phyloP scores from a whole-genome alignment of 306 rosid genomes.

The Cicer judaicum region DNA sequence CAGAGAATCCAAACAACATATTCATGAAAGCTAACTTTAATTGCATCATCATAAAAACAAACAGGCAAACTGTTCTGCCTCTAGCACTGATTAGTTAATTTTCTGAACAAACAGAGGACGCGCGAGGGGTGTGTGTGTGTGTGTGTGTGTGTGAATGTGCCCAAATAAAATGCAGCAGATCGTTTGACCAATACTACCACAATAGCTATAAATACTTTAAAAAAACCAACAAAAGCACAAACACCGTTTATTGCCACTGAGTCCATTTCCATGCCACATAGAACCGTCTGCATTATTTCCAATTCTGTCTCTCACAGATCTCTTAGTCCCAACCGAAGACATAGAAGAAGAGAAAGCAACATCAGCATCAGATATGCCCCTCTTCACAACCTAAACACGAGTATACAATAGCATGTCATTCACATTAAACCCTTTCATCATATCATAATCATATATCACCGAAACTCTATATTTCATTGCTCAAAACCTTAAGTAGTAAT shows the following conservation, averaged over 20 bases:
- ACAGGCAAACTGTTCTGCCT: slow-evolving; percentile 16
- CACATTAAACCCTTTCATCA: slow-evolving; percentile 25
- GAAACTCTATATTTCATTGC: slow-evolving; percentile 30
- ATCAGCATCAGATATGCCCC: slow-evolving; percentile 55
- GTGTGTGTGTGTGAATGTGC: background rate
- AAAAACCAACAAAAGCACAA: slow-evolving; percentile 22
- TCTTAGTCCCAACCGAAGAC: slow-evolving; percentile 68
- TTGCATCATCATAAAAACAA: background rate
- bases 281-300: slow-evolving; percentile 64
- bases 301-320: slow-evolving; percentile 90
- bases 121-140: background rate
- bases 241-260: slow-evolving; percentile 69
- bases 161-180: background rate
- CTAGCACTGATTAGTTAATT: slow-evolving; percentile 14
- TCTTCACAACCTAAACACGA: slow-evolving; percentile 81
- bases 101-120: slow-evolving; percentile 26
- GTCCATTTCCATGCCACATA: slow-evolving; percentile 53
- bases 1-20: slow-evolving; percentile 43
- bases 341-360: slow-evolving; percentile 56
- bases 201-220: slow-evolving; percentile 1
- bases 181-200: slow-evolving; percentile 7
- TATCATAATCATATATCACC: slow-evolving; percentile 10
- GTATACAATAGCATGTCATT: slow-evolving; percentile 30
- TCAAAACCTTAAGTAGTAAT: background rate
- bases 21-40: slow-evolving; percentile 24